Conservation (phyloP, 2,329 filamentous ascomycete genomes). For the Pochonia chlamydosporia region DNA sequence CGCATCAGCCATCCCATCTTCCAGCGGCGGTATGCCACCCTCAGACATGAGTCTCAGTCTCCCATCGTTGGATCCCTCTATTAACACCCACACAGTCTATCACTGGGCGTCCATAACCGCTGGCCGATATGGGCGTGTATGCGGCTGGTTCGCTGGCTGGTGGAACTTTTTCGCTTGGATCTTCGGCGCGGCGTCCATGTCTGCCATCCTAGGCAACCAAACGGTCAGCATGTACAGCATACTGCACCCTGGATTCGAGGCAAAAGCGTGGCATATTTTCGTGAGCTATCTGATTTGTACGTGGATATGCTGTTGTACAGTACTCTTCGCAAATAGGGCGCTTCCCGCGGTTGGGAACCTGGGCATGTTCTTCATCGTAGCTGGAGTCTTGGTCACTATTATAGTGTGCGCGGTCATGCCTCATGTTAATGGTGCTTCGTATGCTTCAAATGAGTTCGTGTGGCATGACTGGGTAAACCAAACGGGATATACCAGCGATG, state of each 20-base stretch:
- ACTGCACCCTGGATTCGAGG: slow-evolving; percentile 10
- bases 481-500: neutral
- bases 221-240: slow-evolving; percentile 14
- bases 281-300: slow-evolving; percentile 13
- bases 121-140: slow-evolving; percentile 38
- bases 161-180: slow-evolving; percentile 47
- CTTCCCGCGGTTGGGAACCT: slow-evolving; percentile 36
- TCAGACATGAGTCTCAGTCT: neutral
- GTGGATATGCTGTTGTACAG: slow-evolving; percentile 10
- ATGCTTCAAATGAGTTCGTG: neutral
- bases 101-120: slow-evolving; percentile 47
- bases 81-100: slow-evolving; percentile 32
- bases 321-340: slow-evolving; percentile 39
- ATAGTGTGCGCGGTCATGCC: slow-evolving; percentile 36
- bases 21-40: slow-evolving; percentile 19
- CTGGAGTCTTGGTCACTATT: slow-evolving; percentile 39
- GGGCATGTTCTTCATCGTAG: slow-evolving; percentile 39
- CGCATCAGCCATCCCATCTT: slow-evolving; percentile 35
- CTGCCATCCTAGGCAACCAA: slow-evolving; percentile 15
- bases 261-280: slow-evolving; percentile 15
- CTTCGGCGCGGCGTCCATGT: slow-evolving; percentile 36
- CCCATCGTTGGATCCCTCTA: neutral
- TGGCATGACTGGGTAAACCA: neutral
- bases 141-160: slow-evolving; percentile 45
- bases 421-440: neutral